A percentile compares a stretch with the other conserved stretches of the same genome.
phyloP scores from a whole-genome alignment of 306 rosid species.

The Gastrolobium villosum region DNA sequence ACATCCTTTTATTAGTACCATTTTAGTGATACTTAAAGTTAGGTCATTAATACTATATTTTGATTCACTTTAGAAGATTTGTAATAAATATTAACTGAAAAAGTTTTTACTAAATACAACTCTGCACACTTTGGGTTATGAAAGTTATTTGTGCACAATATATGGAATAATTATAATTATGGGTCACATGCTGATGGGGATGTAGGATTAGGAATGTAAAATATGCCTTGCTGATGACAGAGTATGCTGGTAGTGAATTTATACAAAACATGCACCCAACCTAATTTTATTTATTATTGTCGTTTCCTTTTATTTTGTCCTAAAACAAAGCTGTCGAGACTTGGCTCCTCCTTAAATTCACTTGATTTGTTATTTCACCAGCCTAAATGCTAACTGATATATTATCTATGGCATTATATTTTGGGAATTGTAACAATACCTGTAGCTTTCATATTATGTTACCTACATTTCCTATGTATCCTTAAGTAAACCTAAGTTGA shows the following conservation, averaged over 20 bases:
- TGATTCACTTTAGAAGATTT: conserved; percentile 26
- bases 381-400: conserved; percentile 14
- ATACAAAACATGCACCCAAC: not conserved
- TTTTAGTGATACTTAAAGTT: conserved; percentile 17
- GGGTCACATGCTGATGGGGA: conserved; percentile 28
- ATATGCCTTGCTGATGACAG: conserved; percentile 32
- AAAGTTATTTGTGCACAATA: conserved; percentile 12
- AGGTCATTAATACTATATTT: conserved; percentile 1
- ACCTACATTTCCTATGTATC: conserved; percentile 9
- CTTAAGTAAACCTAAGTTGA: not conserved
- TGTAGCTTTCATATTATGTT: conserved; percentile 16
- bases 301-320: conserved; percentile 16
- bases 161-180: conserved; percentile 6
- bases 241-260: conserved; percentile 30
- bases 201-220: conserved; percentile 32
- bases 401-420: conserved; percentile 12
- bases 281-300: not conserved
- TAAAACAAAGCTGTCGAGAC: not conserved
- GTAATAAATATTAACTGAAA: conserved; percentile 14
- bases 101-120: conserved; percentile 8
- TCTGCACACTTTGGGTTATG: conserved; percentile 2
- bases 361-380: conserved; percentile 8
- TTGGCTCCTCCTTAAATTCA: conserved; percentile 15
- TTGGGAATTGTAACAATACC: not conserved
- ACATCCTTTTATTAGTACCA: conserved; percentile 24